Evolutionary conservation across 129 eudicot species (phyloP).

Genomic region (Escallonia rubra): DNA sequence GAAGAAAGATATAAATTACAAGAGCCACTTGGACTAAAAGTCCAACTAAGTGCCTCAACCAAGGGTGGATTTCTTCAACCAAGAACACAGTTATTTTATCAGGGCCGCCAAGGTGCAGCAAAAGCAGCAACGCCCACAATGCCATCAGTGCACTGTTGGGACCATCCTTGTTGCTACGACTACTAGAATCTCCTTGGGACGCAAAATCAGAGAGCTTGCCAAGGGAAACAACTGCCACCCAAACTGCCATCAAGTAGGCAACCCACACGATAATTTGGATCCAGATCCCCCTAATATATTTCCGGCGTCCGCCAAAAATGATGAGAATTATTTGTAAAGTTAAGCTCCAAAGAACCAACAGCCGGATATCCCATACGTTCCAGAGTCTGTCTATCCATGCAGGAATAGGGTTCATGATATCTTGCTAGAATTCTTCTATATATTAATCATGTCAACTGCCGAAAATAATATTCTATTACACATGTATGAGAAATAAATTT

Average conservation of each 20-base stretch:
- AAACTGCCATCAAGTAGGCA: neutral
- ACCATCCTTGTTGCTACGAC: neutral
- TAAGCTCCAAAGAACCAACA: neutral
- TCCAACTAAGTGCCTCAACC: neutral
- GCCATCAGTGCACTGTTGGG: neutral
- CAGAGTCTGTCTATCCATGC: neutral
- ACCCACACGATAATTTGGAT: neutral
- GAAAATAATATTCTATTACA: too few relatives aligned
- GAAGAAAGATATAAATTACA: neutral
- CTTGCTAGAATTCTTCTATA: neutral
- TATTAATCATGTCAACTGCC: neutral
- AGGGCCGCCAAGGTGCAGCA: constrained; percentile 3
- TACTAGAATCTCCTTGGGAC: neutral
- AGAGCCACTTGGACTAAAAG: neutral
- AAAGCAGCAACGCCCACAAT: constrained; percentile 3
- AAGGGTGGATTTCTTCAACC: neutral
- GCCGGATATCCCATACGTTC: neutral
- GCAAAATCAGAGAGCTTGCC: neutral
- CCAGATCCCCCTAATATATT: neutral
- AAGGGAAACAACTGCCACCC: neutral
- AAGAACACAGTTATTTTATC: neutral
- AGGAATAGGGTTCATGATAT: neutral
- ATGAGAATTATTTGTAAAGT: neutral
- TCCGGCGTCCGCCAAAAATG: neutral
- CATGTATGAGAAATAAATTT: too few relatives aligned